Percentiles rank a stretch among this genome's conserved stretches.
Conservation (phyloP, 306 rosid genomes). For the Cicer judaicum region DNA sequence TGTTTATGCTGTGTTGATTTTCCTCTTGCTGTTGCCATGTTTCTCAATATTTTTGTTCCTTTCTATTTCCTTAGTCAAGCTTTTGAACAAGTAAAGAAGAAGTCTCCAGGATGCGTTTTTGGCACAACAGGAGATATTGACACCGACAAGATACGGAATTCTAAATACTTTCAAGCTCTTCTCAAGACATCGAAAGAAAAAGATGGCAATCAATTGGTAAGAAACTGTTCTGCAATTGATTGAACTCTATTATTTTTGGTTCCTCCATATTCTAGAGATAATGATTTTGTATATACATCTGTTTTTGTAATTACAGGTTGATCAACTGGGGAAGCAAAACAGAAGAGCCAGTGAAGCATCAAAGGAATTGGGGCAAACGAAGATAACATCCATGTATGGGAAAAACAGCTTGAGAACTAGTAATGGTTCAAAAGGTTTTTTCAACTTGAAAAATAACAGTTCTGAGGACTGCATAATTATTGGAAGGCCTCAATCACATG, state of each 20-base stretch:
- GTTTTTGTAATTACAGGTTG: conserved; percentile 50
- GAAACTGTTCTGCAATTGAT: background rate
- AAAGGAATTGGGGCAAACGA: conserved; percentile 60
- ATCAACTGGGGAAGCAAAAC: conserved; percentile 55
- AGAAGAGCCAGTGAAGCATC: conserved; percentile 47
- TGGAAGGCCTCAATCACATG: conserved; percentile 55
- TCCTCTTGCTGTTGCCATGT: background rate
- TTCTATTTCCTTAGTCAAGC: conserved; percentile 58
- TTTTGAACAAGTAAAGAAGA: conserved; percentile 84
- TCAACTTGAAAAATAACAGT: conserved; percentile 51
- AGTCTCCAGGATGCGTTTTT: conserved; percentile 63
- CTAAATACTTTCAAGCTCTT: conserved; percentile 73
- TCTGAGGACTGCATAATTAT: conserved; percentile 59
- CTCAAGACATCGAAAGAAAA: conserved; percentile 58
- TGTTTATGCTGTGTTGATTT: background rate
- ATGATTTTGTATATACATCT: background rate
- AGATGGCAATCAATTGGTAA: conserved; percentile 54
- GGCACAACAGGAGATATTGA: conserved; percentile 65
- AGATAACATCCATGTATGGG: conserved; percentile 56
- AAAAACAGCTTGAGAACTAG: conserved; percentile 49
- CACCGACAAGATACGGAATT: conserved; percentile 70
- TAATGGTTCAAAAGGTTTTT: conserved; percentile 49
- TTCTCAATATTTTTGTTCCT: conserved; percentile 28
- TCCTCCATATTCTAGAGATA: conserved; percentile 12
- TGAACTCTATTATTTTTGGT: background rate